These are phyloP conservation scores for Fraxinus anomala DNA, from an alignment of 257 asterid genomes.

Conservation along the genomic window DNA sequence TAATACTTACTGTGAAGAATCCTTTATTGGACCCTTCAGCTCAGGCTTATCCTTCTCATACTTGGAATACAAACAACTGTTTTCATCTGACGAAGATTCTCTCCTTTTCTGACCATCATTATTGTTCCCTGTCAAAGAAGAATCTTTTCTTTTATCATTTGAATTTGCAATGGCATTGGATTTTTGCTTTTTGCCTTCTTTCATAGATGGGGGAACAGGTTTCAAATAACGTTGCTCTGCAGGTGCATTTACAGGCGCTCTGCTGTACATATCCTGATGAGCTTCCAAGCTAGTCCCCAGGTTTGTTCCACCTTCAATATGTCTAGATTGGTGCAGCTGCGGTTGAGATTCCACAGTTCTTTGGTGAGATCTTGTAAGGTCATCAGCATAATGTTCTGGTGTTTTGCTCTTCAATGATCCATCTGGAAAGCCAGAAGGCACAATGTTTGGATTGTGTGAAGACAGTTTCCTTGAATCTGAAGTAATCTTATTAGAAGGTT, in stretches of 20 bases:
- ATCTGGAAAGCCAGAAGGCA: slow-evolving; percentile 45
- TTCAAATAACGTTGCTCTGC: slow-evolving; percentile 54
- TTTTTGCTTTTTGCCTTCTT: slow-evolving; percentile 63
- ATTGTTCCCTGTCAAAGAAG: slow-evolving; percentile 56
- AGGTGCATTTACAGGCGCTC: slow-evolving; percentile 39
- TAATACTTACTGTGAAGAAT: slow-evolving; percentile 71
- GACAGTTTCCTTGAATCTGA: slow-evolving; percentile 51
- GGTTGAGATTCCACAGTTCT: slow-evolving; percentile 50
- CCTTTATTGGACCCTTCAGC: slow-evolving; percentile 76
- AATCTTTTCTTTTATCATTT: slow-evolving; percentile 54
- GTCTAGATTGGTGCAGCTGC: slow-evolving; percentile 48
- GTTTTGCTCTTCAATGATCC: slow-evolving; percentile 57
- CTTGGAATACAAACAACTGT: slow-evolving; percentile 59
- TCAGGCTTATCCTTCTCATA: slow-evolving; percentile 89
- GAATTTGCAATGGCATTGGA: slow-evolving; percentile 47
- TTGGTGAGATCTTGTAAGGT: slow-evolving; percentile 49
- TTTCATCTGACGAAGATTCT: slow-evolving; percentile 69
- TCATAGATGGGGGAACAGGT: slow-evolving; percentile 45
- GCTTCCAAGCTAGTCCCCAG: slow-evolving; percentile 41
- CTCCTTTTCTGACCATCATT: slow-evolving; percentile 53
- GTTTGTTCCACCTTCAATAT: slow-evolving; percentile 44
- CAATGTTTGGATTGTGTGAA: slow-evolving; percentile 46
- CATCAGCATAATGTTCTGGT: slow-evolving; percentile 52
- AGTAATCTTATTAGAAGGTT: slow-evolving; percentile 47
- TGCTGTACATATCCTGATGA: slow-evolving; percentile 50